Evolutionary conservation across 306 rosid genomes (phyloP).

Genomic region (Sicyos edulis): DNA sequence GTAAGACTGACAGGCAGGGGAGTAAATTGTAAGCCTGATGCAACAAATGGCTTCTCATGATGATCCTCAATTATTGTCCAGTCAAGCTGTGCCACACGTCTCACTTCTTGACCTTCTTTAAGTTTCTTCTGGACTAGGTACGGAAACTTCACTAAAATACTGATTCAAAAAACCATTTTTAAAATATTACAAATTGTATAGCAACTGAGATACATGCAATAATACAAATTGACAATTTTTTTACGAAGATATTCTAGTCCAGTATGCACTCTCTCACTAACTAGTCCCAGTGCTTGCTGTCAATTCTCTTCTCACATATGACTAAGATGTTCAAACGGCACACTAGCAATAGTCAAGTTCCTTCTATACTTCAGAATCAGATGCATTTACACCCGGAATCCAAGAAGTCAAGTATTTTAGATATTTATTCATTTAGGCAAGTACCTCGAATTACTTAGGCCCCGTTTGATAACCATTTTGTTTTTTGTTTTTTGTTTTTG

Average conservation of each 20-base stretch:
- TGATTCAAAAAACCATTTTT: constrained; percentile 35
- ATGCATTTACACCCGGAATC: not conserved
- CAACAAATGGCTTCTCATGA: constrained; percentile 61
- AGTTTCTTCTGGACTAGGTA: constrained; percentile 69
- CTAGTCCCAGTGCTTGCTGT: constrained; percentile 6
- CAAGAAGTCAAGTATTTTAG: not conserved
- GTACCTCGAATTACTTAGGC: too few species aligned
- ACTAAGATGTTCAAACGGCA: not conserved
- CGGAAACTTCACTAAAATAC: constrained; percentile 73
- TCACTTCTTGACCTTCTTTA: constrained; percentile 82
- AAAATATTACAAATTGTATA: not conserved
- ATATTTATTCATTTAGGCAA: too few species aligned
- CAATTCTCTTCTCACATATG: not conserved
- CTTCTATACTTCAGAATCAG: not conserved
- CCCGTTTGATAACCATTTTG: too few species aligned
- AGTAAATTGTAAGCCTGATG: constrained; percentile 72
- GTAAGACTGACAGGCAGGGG: constrained; percentile 74
- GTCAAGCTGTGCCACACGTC: constrained; percentile 89
- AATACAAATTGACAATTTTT: not conserved
- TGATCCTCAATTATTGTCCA: constrained; percentile 61
- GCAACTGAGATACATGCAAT: not conserved
- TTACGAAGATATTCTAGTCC: not conserved
- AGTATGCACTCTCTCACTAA: not conserved
- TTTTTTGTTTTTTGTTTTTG: too few species aligned
- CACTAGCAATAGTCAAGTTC: not conserved